Conservation (phyloP, 2,329 filamentous ascomycete species). For the Emydomyces testavorans region DNA sequence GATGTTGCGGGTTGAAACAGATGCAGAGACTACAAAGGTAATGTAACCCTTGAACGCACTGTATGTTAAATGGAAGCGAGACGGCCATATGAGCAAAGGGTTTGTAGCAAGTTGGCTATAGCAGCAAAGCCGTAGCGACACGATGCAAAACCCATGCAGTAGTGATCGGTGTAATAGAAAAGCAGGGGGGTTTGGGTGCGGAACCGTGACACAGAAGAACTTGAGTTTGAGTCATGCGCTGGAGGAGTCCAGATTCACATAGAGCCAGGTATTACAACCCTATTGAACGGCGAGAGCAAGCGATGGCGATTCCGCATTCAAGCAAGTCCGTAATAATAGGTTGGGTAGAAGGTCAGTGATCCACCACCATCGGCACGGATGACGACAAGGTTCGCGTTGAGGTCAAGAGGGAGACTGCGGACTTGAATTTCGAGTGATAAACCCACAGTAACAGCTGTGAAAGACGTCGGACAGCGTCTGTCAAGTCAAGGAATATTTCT, state of each 20-base stretch:
- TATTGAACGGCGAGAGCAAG: not conserved
- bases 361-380: constrained; percentile 6
- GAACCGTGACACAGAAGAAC: not conserved
- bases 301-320: constrained; percentile 1
- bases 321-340: constrained; percentile 4
- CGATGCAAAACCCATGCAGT: not conserved
- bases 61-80: not conserved
- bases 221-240: not conserved
- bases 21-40: not conserved
- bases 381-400: constrained; percentile 7
- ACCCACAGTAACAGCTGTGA: not conserved
- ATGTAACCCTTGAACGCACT: not conserved
- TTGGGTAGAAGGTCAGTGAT: not conserved
- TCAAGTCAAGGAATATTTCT: too few species aligned
- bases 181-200: not conserved
- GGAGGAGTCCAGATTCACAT: constrained; percentile 8
- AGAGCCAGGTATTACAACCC: not conserved
- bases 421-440: not conserved
- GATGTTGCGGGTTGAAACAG: constrained; percentile 1
- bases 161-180: not conserved
- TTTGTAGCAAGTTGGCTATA: not conserved
- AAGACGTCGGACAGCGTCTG: not conserved
- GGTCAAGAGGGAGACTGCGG: not conserved
- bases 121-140: not conserved
- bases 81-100: constrained; percentile 1